Evolutionary conservation across 129 eudicot genomes (phyloP).

Genomic region (Artemisia annua): DNA sequence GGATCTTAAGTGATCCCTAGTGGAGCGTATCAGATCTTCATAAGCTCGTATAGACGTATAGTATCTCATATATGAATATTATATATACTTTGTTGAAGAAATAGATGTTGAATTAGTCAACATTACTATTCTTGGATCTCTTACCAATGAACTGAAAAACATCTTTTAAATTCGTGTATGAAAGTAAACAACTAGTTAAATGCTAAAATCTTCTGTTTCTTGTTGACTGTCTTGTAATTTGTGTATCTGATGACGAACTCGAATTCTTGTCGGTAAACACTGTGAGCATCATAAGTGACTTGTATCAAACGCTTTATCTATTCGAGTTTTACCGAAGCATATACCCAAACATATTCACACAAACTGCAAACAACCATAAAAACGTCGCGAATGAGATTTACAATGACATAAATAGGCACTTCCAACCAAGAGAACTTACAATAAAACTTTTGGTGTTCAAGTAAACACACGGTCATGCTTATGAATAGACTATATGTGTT

Average conservation of each 20-base stretch:
- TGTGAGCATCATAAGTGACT: background rate
- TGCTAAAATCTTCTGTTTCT: background rate
- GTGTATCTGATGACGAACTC: slow-evolving; percentile 4
- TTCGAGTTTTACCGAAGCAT: background rate
- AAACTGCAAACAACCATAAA: no score
- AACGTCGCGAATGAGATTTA: no score
- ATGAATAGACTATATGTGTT: no score
- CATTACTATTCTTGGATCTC: slow-evolving; percentile 28
- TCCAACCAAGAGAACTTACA: background rate
- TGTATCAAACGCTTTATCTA: no score
- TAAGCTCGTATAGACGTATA: no score
- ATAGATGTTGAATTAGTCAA: slow-evolving; percentile 30
- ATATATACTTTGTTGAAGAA: background rate
- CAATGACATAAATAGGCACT: no score
- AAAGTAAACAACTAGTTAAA: background rate
- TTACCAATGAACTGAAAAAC: slow-evolving; percentile 27
- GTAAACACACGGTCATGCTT: background rate
- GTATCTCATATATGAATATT: no score
- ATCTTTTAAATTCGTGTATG: slow-evolving; percentile 10
- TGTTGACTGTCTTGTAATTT: slow-evolving; percentile 26
- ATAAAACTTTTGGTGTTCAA: background rate
- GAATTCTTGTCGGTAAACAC: background rate
- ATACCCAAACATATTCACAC: background rate
- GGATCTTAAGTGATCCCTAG: no score
- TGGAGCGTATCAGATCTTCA: no score